These are phyloP conservation scores for Musa schizocarpa DNA, from an alignment of 176 grass and related monocot genomes.

Conservation along the genomic window DNA sequence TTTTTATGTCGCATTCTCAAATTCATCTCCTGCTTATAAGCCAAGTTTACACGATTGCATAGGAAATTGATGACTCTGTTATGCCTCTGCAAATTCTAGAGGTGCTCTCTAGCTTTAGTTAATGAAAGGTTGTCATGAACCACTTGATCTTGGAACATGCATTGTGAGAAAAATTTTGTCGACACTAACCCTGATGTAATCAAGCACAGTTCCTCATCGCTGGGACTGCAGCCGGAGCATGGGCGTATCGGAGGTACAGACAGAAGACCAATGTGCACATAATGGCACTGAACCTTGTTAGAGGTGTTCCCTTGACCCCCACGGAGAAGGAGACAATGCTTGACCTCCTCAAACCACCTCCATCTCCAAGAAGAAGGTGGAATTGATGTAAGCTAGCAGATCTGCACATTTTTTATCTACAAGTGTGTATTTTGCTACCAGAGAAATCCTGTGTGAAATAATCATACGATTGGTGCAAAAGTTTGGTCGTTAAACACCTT, in stretches of 20 bases:
- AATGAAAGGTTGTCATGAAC: no score
- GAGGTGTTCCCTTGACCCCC: constrained; percentile 73
- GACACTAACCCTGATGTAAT: background rate
- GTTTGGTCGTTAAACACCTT: no score
- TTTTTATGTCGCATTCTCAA: no score
- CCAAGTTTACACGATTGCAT: no score
- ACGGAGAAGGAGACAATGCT: constrained; percentile 84
- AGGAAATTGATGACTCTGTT: no score
- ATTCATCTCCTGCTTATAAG: no score
- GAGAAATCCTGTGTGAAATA: no score
- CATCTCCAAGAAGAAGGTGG: constrained; percentile 31
- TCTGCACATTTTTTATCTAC: background rate
- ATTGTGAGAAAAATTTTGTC: constrained; percentile 1
- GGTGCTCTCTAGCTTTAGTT: no score
- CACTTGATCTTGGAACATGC: background rate
- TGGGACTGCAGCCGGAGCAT: constrained; percentile 52
- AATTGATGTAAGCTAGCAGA: background rate
- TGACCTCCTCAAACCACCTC: constrained; percentile 62
- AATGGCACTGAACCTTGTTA: constrained; percentile 75
- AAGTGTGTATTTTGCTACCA: no score
- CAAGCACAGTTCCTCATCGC: constrained; percentile 56
- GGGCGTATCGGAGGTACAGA: constrained; percentile 75
- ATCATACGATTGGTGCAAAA: no score
- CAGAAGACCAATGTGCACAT: constrained; percentile 81
- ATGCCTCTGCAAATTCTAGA: no score